Evolutionary conservation across 306 rosid species (phyloP).

Genomic region (Quercus aquifolioides): DNA sequence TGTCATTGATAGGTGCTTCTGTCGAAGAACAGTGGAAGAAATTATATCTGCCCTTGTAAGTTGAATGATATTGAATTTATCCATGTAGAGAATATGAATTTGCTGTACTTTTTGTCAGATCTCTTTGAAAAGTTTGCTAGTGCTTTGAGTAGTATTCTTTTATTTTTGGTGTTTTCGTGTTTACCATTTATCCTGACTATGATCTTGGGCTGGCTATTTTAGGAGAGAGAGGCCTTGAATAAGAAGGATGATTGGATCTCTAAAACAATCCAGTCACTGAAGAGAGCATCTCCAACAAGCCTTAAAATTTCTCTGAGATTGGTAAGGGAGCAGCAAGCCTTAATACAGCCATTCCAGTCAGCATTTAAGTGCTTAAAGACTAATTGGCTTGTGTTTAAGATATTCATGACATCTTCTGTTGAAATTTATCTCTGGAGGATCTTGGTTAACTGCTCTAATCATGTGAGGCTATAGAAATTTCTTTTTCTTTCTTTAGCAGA

Average conservation of each 20-base stretch:
- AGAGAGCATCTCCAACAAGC: conserved; percentile 81
- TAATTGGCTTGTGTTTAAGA: background rate
- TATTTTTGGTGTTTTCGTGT: conserved; percentile 3
- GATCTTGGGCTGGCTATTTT: conserved; percentile 23
- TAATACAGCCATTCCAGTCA: conserved; percentile 1
- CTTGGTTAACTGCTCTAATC: background rate
- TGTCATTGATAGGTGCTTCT: conserved; percentile 76
- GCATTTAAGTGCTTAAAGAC: background rate
- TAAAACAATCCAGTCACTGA: conserved; percentile 58
- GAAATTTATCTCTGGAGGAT: no score
- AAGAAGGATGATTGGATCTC: conserved; percentile 56
- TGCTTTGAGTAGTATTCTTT: background rate
- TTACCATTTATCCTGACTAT: conserved; percentile 13
- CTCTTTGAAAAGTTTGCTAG: background rate
- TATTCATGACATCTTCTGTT: background rate
- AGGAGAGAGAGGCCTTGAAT: conserved; percentile 58
- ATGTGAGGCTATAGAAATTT: background rate
- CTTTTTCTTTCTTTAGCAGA: no score
- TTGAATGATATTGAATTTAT: conserved; percentile 7
- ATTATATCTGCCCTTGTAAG: conserved; percentile 79
- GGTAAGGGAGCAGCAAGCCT: conserved; percentile 38
- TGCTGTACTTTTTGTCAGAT: background rate
- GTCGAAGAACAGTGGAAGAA: conserved; percentile 62
- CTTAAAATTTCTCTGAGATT: conserved; percentile 79
- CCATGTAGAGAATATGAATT: background rate